phyloP scores from a whole-genome alignment of 129 eudicot species.

The Smallanthus sonchifolius region DNA sequence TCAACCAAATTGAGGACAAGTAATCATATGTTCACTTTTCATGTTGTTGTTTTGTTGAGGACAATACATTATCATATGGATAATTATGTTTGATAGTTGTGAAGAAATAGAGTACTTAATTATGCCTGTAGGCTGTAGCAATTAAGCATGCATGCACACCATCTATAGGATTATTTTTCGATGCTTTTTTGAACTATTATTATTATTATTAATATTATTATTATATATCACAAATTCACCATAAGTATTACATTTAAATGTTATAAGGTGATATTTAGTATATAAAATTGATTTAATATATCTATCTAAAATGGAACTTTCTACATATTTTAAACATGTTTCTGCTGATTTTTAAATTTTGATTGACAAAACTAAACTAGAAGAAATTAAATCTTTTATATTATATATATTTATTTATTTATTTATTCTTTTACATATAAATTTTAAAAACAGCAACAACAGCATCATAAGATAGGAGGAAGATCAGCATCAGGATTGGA shows the following conservation, averaged over 20 bases:
- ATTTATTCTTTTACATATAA: background rate
- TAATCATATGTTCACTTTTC: slow-evolving; percentile 15
- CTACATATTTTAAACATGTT: too few species aligned
- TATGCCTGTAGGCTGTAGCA: slow-evolving; percentile 14
- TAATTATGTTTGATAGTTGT: slow-evolving; percentile 48
- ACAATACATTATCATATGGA: slow-evolving; percentile 57
- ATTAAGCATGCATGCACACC: slow-evolving; percentile 26
- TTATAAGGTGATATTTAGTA: too few species aligned
- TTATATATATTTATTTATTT: background rate
- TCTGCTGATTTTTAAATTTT: too few species aligned
- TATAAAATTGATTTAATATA: too few species aligned
- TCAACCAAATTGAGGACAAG: slow-evolving; percentile 33
- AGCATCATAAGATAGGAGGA: slow-evolving; percentile 62
- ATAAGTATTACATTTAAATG: background rate
- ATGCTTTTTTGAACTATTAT: background rate
- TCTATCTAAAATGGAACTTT: too few species aligned
- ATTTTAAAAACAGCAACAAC: slow-evolving; percentile 37
- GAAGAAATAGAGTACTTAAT: slow-evolving; percentile 13
- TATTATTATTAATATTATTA: too few species aligned
- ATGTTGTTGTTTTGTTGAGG: slow-evolving; percentile 22
- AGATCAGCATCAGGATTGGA: slow-evolving; percentile 83
- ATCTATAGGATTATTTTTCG: background rate
- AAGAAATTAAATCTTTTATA: too few species aligned
- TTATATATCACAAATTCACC: background rate
- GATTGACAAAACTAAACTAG: background rate